Conservation (phyloP, 306 rosid species). For the Vachellia pachyceras region DNA sequence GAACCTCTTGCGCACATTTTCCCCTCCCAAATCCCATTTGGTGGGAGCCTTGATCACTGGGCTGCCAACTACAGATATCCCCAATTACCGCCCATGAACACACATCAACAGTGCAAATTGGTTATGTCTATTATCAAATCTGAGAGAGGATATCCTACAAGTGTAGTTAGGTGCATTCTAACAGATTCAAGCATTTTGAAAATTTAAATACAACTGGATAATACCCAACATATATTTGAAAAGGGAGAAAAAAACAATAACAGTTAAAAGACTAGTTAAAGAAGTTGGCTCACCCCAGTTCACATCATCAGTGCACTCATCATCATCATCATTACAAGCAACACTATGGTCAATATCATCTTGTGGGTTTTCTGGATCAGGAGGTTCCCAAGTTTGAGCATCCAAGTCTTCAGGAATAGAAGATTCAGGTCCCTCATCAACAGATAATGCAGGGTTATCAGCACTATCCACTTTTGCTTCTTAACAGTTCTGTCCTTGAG, state of each 20-base stretch:
- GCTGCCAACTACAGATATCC: neutral
- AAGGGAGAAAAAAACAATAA: too few species aligned
- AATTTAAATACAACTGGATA: too few species aligned
- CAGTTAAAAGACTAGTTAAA: too few species aligned
- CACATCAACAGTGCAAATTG: neutral
- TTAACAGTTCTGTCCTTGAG: slow-evolving; percentile 42
- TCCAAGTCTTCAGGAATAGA: slow-evolving; percentile 57
- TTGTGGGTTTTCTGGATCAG: slow-evolving; percentile 79
- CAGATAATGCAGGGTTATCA: slow-evolving; percentile 41
- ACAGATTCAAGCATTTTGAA: neutral
- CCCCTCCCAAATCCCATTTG: too few species aligned
- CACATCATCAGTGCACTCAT: slow-evolving; percentile 64
- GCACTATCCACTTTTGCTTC: slow-evolving; percentile 45
- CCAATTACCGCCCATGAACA: neutral
- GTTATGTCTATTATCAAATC: neutral
- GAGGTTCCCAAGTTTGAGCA: slow-evolving; percentile 79
- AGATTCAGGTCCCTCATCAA: slow-evolving; percentile 53
- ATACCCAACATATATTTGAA: too few species aligned
- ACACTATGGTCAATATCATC: slow-evolving; percentile 77
- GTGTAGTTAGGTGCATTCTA: neutral
- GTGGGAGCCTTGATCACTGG: too few species aligned
- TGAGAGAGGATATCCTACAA: neutral
- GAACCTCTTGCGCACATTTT: too few species aligned
- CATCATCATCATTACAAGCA: slow-evolving; percentile 81
- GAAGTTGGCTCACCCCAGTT: slow-evolving; percentile 71